Evolutionary conservation across 148 eudicot species (phyloP), one percentile per base, ranked within the genome.

Genomic region (Cornus suecica): DNA sequence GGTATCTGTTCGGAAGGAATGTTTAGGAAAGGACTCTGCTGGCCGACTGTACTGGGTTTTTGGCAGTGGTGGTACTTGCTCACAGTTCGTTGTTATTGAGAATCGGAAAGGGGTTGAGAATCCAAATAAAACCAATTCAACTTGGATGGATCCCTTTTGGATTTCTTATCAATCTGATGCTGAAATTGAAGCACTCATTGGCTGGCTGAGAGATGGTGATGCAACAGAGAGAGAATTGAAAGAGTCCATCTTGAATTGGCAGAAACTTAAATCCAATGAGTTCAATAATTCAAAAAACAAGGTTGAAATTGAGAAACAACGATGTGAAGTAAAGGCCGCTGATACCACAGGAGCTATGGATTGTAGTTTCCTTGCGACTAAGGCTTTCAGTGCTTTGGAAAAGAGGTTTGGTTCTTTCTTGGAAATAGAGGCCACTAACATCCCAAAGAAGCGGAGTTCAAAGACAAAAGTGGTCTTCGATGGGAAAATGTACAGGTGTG

Each of bases 31-130:
- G 76, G 88, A 88, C 69, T 77, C 87, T 37, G 68, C 73, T 66
- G 90, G 88, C 32, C 65, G 87, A 72, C 32, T 81, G 56, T 88
- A 88, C 78, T 88, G 85, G 88, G 84, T 60, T 25, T 84, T 80
- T 76, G 66, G 77, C 62, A 75, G 74, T 76, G 74, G 69, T 22
- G 81, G 73, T n/a, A 31, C 84, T 26, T 64, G 67, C 11, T 70
- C 79, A 31, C 30, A 84, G 60, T 41, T 84, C 76, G 70, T 82
- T 56, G 87, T 72, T 24, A 69, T 70, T 37, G 78, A 77, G 66
- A 76, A 66, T 79, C 16, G 64, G 42, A 37, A 37, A 4, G 42
- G 0, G 42, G 9, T 6, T 37, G 42, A 37, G 42, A 37, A 37
- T 37, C 8, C 42, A 37, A 37, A 37, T 32, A 5, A 32, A 32